These are phyloP conservation scores for Ophiostoma angusticollis DNA, from an alignment of 2,329 filamentous ascomycete species.

Conservation along the genomic window DNA sequence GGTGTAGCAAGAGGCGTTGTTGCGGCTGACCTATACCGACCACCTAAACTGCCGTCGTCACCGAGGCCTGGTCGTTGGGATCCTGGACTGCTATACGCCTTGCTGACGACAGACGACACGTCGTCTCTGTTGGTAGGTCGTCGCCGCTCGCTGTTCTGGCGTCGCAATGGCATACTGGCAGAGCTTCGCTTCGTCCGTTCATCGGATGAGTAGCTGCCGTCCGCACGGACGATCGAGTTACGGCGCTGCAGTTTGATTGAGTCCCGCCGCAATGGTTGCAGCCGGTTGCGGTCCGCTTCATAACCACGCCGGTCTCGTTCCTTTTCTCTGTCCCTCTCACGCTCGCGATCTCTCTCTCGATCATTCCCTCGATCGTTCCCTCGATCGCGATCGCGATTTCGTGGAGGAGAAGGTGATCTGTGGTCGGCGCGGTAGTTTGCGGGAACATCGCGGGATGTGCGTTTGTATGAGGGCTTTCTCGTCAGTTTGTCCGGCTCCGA, in stretches of 20 bases:
- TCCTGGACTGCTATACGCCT: conserved; percentile 3
- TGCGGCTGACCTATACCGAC: conserved; percentile 23
- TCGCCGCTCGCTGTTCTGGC: conserved; percentile 19
- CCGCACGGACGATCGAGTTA: conserved; percentile 15
- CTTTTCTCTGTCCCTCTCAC: conserved; percentile 5
- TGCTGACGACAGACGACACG: conserved; percentile 12
- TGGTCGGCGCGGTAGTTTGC: conserved; percentile 8
- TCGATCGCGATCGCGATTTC: conserved; percentile 8
- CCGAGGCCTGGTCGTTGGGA: conserved; percentile 9
- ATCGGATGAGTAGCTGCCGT: conserved; percentile 28
- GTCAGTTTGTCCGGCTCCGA: conserved; percentile 13
- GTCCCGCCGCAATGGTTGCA: conserved; percentile 17
- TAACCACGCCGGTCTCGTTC: conserved; percentile 4
- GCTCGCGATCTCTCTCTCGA: conserved; percentile 3
- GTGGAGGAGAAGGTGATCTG: conserved; percentile 12
- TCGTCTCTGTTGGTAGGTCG: conserved; percentile 26
- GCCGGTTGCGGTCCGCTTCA: conserved; percentile 8
- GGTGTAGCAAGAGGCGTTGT: conserved; percentile 24
- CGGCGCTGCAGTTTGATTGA: conserved; percentile 16
- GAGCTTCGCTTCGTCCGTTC: conserved; percentile 22
- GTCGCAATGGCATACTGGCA: conserved; percentile 8
- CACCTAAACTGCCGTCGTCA: not conserved
- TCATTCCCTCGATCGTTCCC: conserved; percentile 11
- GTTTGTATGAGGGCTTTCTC: conserved; percentile 9
- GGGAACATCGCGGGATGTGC: conserved; percentile 10